phyloP scores from a whole-genome alignment of 495 filamentous ascomycete species.

The Aspergillus olivimuriae region DNA sequence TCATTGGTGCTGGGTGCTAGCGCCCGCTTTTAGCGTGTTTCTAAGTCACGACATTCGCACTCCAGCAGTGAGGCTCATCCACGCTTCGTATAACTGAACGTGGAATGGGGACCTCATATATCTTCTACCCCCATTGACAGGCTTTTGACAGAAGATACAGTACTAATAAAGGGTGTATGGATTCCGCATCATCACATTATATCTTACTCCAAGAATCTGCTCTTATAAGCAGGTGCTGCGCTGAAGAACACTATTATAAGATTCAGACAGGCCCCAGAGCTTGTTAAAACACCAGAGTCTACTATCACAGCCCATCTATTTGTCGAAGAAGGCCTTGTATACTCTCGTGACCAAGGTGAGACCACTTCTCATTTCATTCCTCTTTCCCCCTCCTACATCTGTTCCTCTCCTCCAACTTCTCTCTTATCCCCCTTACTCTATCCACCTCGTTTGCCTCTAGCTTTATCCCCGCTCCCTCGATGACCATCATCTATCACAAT shows the following conservation, averaged over 20 bases:
- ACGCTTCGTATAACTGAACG: not conserved
- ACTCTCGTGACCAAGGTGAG: not conserved
- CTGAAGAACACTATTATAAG: too few relatives aligned
- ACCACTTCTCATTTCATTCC: not conserved
- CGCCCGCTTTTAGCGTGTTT: conserved; percentile 3
- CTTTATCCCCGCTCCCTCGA: not conserved
- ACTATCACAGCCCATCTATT: not conserved
- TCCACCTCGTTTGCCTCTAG: not conserved
- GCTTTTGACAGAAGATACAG: too few relatives aligned
- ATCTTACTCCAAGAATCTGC: too few relatives aligned
- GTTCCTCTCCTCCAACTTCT: not conserved
- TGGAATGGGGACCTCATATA: not conserved
- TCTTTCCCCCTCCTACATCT: not conserved
- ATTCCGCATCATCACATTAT: too few relatives aligned
- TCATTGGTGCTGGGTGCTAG: not conserved
- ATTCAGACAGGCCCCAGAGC: not conserved
- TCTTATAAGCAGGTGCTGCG: too few relatives aligned
- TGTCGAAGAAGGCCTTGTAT: not conserved
- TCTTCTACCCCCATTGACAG: too few relatives aligned
- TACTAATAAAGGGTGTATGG: too few relatives aligned
- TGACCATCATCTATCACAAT: not conserved
- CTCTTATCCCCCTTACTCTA: not conserved
- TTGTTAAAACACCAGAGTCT: not conserved
- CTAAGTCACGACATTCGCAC: not conserved
- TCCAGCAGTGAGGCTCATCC: not conserved